Conservation (phyloP, 148 eudicot species). For the Camellia lanceoleosa region DNA sequence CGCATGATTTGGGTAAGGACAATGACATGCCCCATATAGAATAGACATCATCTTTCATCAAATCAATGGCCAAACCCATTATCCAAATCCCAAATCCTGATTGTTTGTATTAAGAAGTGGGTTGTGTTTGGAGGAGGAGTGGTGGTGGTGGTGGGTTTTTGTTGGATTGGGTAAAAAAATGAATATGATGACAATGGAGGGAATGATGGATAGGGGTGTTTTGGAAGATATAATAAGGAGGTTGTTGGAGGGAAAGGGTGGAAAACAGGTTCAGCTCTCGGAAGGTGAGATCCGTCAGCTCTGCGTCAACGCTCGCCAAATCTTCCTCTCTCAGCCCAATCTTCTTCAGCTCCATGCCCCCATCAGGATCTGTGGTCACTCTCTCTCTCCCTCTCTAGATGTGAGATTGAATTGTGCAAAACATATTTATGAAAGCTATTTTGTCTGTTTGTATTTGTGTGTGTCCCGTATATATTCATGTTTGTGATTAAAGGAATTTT, state of each 20-base stretch:
- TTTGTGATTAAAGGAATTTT: background rate
- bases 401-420: no score
- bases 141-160: background rate
- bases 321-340: slow-evolving; percentile 62
- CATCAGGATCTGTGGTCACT: slow-evolving; percentile 59
- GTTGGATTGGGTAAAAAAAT: background rate
- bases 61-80: background rate
- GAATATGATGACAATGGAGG: slow-evolving; percentile 90
- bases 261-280: slow-evolving; percentile 64
- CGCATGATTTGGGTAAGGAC: slow-evolving; percentile 24
- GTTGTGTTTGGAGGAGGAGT: background rate
- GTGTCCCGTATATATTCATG: no score
- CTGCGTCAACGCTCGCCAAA: slow-evolving; percentile 67
- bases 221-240: slow-evolving; percentile 68
- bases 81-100: slow-evolving; percentile 5
- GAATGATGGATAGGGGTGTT: slow-evolving; percentile 49
- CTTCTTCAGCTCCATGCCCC: slow-evolving; percentile 58
- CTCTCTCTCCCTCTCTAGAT: background rate
- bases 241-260: slow-evolving; percentile 54
- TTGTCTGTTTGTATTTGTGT: background rate
- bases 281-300: slow-evolving; percentile 76
- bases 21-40: background rate
- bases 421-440: no score
- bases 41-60: background rate
- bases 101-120: slow-evolving; percentile 1